phyloP scores from a whole-genome alignment of 345 rosid species.

The Corchorus olitorius region DNA sequence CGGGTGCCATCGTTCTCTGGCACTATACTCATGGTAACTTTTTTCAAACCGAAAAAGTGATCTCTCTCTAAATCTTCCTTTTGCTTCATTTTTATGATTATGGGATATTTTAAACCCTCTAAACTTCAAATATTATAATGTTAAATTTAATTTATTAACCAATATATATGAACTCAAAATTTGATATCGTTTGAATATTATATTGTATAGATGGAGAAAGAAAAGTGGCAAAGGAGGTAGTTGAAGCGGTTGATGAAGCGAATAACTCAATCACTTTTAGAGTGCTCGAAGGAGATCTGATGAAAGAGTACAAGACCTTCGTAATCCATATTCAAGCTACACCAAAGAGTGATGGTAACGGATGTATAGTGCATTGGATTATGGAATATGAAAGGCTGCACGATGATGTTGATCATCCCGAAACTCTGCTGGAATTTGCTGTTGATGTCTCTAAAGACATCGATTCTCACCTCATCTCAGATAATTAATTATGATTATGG shows the following conservation, averaged over 20 bases:
- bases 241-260: conserved; percentile 35
- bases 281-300: conserved; percentile 37
- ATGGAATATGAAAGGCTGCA: conserved; percentile 34
- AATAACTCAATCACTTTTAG: conserved; percentile 33
- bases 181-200: too few relatives aligned
- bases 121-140: too few relatives aligned
- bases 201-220: conserved; percentile 24
- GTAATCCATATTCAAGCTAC: conserved; percentile 8
- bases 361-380: conserved; percentile 33
- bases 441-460: conserved; percentile 23
- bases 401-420: conserved; percentile 18
- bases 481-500: too few relatives aligned
- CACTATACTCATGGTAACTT: conserved; percentile 37
- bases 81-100: too few relatives aligned
- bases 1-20: conserved; percentile 39
- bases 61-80: too few relatives aligned
- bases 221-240: conserved; percentile 27
- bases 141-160: too few relatives aligned
- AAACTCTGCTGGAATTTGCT: conserved; percentile 10
- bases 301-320: conserved; percentile 36
- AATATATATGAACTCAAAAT: too few relatives aligned
- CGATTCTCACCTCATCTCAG: conserved; percentile 18
- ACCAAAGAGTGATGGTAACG: conserved; percentile 23
- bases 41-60: too few relatives aligned
- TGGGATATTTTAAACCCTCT: too few relatives aligned